phyloP scores from a whole-genome alignment of 345 rosid genomes.

The Aethionema arabicum region DNA sequence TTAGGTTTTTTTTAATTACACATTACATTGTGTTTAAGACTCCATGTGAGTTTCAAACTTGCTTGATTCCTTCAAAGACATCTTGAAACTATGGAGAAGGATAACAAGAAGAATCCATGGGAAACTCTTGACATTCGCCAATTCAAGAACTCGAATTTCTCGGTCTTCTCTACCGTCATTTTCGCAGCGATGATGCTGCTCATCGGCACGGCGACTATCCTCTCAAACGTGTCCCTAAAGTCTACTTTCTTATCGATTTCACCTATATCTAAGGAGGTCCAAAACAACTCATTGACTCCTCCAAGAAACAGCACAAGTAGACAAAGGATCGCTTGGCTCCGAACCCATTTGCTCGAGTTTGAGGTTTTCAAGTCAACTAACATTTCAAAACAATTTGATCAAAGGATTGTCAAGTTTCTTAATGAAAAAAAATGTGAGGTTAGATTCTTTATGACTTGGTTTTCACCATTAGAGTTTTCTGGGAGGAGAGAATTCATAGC shows the following conservation, averaged over 20 bases:
- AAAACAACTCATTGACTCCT: slow-evolving; percentile 42
- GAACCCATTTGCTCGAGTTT: slow-evolving; percentile 39
- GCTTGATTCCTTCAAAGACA: slow-evolving; percentile 24
- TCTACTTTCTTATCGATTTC: slow-evolving; percentile 13
- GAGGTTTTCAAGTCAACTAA: slow-evolving; percentile 55
- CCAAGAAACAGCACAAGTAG: slow-evolving; percentile 46
- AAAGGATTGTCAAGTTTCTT: slow-evolving; percentile 52
- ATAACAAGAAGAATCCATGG: slow-evolving; percentile 27
- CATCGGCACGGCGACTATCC: slow-evolving; percentile 39
- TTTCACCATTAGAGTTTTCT: slow-evolving; percentile 53
- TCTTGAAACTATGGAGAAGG: slow-evolving; percentile 34
- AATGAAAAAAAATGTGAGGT: slow-evolving; percentile 44
- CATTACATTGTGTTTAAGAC: not conserved
- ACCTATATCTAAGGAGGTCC: slow-evolving; percentile 23
- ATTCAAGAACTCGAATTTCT: slow-evolving; percentile 30
- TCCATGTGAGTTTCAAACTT: slow-evolving; percentile 26
- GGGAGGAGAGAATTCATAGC: slow-evolving; percentile 57
- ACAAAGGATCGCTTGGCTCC: slow-evolving; percentile 53
- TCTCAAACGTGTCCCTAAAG: slow-evolving; percentile 31
- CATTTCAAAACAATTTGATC: slow-evolving; percentile 48
- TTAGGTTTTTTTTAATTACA: not conserved
- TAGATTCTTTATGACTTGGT: slow-evolving; percentile 84
- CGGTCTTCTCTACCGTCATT: slow-evolving; percentile 31
- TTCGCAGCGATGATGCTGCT: slow-evolving; percentile 42
- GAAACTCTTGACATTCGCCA: slow-evolving; percentile 24